A percentile compares a stretch with the other conserved stretches of the same genome.
phyloP scores from a whole-genome alignment of 306 rosid genomes.

The Amphicarpaea edgeworthii region DNA sequence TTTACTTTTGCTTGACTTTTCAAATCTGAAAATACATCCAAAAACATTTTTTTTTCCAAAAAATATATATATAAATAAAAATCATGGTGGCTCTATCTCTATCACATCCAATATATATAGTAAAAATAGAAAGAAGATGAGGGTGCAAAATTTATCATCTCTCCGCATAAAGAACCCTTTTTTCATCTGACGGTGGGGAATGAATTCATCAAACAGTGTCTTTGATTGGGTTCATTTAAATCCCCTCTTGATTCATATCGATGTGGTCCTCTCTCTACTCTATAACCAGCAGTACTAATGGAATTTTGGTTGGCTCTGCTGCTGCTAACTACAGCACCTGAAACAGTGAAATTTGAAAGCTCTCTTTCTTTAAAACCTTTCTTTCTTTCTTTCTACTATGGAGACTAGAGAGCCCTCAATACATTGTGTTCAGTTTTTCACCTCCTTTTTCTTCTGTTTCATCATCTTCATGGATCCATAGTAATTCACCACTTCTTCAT shows the following conservation, averaged over 20 bases:
- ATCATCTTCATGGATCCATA: slow-evolving; percentile 14
- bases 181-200: slow-evolving; percentile 52
- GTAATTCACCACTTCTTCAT: background rate
- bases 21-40: background rate
- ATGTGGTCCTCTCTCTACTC: slow-evolving; percentile 42
- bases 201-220: slow-evolving; percentile 38
- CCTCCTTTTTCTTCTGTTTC: slow-evolving; percentile 28
- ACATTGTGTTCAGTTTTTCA: slow-evolving; percentile 23
- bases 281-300: slow-evolving; percentile 29
- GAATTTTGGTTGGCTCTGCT: slow-evolving; percentile 45
- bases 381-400: slow-evolving; percentile 2
- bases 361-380: slow-evolving; percentile 36
- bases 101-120: slow-evolving; percentile 27
- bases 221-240: slow-evolving; percentile 34
- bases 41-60: background rate
- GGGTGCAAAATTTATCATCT: background rate
- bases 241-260: slow-evolving; percentile 6
- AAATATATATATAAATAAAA: background rate
- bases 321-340: slow-evolving; percentile 46
- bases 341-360: slow-evolving; percentile 32
- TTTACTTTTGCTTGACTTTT: slow-evolving; percentile 35
- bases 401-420: slow-evolving; percentile 5
- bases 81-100: slow-evolving; percentile 25
- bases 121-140: background rate
- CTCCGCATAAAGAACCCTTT: background rate